Evolutionary conservation across 192 early-diverging fungal species (phyloP), one percentile per base, ranked within the genome.

Genomic region (Coemansia sp.): DNA sequence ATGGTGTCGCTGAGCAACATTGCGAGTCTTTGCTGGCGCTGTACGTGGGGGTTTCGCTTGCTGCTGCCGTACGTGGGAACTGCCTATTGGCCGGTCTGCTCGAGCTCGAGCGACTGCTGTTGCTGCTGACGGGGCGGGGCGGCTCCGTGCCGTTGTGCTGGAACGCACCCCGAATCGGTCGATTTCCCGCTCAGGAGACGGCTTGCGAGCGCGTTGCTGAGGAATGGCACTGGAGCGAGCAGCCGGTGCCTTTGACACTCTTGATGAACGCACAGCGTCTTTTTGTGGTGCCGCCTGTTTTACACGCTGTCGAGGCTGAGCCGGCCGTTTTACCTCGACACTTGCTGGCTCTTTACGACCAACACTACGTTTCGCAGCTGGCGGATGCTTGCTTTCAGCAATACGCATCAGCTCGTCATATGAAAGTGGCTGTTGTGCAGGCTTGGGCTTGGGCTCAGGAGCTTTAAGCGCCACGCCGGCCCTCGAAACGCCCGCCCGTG

Each of bases 401-500:
- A 76, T 70, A 5, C 52, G 55, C 73, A 76, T 69, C 48, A 76
- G 73, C 62, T 76, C 49, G 2, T 68, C 53, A 17, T 70, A 76
- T 12, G 67, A 70, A n/a, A 76, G 44, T 3, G 43, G 47, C 51
- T 56, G 43, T 21, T 56, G 43, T 21, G 17, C 23, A 11, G 43
- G 43, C 21, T 12, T 15, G 43, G 16, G 10, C 17, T 20, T 45
- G 4, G 43, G 16, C 17, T 45, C 43, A 1, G 23, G 23, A 26
- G 23, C 23, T 4, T 26, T 26, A 4, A 26, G 23, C 23, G 23
- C 2, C 23, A 26, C 23, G 23, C 23, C 23, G 4, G 23, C 4
- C 23, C 23, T 26, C 1, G 23, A 26, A 26, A 26, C 23, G 2
- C 23, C 23, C 1, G 23, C 23, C 4, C 23, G 1, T 26, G 23